Evolutionary conservation across 192 early-diverging fungal species (phyloP).

Genomic region (Pilobolus umbonatus): DNA sequence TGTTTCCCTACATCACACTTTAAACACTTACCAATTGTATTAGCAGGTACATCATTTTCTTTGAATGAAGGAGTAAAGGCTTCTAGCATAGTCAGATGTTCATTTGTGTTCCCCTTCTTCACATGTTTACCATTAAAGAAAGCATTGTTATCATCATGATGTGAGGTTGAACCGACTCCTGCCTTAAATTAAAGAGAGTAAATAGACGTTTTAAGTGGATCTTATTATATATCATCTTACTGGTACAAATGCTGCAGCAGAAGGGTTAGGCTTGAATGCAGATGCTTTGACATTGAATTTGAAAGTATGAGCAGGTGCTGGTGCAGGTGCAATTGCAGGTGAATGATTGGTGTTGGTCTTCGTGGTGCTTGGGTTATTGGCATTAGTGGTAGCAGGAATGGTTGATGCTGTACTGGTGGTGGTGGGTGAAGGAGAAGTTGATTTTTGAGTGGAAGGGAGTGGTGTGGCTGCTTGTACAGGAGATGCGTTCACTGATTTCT

Average conservation of each 20-base stretch:
- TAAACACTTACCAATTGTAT: constrained; percentile 32
- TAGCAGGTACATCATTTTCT: constrained; percentile 34
- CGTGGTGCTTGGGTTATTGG: neutral
- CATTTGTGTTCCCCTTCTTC: constrained; percentile 21
- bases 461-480: neutral
- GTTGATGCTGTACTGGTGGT: neutral
- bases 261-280: constrained; percentile 71
- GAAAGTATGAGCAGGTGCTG: constrained; percentile 30
- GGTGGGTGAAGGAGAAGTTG: neutral
- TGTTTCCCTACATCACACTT: neutral
- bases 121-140: constrained; percentile 26
- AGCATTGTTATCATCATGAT: constrained; percentile 10
- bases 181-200: too few relatives aligned
- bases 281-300: constrained; percentile 73
- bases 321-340: neutral
- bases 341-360: constrained; percentile 19
- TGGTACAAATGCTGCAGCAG: constrained; percentile 66
- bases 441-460: neutral
- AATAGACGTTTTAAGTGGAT: too few relatives aligned
- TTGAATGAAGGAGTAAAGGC: constrained; percentile 45
- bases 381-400: constrained; percentile 9
- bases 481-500: neutral
- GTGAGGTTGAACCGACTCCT: too few relatives aligned
- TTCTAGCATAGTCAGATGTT: constrained; percentile 24
- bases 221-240: constrained; percentile 36